Conservation (phyloP, 495 filamentous ascomycete genomes). For the Ascobolus immersus region DNA sequence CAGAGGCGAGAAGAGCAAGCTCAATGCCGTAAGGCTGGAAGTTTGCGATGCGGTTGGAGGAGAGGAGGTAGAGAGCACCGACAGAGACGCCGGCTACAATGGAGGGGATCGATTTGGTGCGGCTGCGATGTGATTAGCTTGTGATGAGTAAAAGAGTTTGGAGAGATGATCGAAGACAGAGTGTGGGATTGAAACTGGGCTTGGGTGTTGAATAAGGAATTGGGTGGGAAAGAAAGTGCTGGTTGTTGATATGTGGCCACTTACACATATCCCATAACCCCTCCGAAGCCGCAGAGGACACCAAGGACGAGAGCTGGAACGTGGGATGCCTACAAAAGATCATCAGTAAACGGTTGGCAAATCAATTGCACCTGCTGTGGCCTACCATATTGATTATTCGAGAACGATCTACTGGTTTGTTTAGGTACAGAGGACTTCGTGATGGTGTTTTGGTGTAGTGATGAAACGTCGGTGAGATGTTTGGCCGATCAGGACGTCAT, state of each 20-base stretch:
- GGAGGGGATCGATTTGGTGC: constrained; percentile 65
- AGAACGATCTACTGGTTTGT: no score
- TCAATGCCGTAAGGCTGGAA: constrained; percentile 47
- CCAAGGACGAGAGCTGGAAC: constrained; percentile 51
- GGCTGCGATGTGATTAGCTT: constrained; percentile 18
- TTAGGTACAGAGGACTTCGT: no score
- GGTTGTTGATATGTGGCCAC: no score
- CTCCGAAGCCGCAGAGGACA: constrained; percentile 60
- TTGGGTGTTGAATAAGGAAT: neutral
- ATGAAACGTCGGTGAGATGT: no score
- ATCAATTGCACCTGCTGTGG: no score
- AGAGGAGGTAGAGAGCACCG: constrained; percentile 42
- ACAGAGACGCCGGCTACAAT: constrained; percentile 60
- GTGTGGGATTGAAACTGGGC: neutral
- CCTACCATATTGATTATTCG: no score
- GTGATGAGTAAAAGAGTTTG: neutral
- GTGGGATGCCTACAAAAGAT: constrained; percentile 1
- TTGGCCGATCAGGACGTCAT: no score
- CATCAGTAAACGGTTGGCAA: no score
- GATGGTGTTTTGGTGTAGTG: no score
- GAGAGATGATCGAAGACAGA: neutral
- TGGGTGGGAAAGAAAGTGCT: no score
- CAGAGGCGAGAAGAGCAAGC: constrained; percentile 48
- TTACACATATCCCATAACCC: constrained; percentile 47
- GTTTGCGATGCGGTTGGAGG: constrained; percentile 40